A percentile compares a stretch with the other conserved stretches of the same genome.
Conservation (phyloP, 208 protist species). For the Leishmania mexicana region DNA sequence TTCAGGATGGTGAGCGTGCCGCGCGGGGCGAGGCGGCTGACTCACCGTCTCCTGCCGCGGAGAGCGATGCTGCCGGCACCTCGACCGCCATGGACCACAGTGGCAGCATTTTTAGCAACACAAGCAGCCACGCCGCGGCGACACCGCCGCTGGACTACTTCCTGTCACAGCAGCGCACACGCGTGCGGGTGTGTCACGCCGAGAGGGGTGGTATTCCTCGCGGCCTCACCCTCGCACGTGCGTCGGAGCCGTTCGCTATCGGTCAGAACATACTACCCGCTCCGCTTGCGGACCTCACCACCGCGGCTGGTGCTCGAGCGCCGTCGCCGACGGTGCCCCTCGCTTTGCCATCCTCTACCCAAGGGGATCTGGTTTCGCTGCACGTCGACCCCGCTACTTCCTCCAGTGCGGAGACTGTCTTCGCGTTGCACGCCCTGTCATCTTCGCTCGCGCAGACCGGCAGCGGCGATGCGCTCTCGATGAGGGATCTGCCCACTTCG, state of each 20-base stretch:
- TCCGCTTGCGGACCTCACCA: neutral
- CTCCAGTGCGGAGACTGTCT: neutral
- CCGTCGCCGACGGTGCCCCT: neutral
- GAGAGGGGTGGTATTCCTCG: conserved; percentile 51
- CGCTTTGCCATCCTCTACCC: neutral
- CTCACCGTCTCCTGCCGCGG: neutral
- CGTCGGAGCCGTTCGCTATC: conserved; percentile 31
- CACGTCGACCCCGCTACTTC: conserved; percentile 3
- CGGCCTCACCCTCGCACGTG: conserved; percentile 37
- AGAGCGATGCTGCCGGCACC: neutral
- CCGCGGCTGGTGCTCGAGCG: neutral
- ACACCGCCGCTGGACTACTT: conserved; percentile 34
- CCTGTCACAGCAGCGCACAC: conserved; percentile 25
- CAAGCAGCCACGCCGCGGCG: neutral
- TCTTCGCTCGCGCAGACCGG: neutral
- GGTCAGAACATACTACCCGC: conserved; percentile 14
- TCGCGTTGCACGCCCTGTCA: neutral
- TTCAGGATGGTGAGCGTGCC: conserved; percentile 16
- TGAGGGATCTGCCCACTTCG: neutral
- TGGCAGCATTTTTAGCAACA: neutral
- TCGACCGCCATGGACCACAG: neutral
- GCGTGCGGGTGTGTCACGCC: conserved; percentile 49
- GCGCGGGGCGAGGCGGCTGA: neutral
- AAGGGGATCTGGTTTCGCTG: neutral
- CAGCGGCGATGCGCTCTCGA: neutral